These are phyloP conservation scores for Hanseniaspora mollemarum DNA, from an alignment of 805 yeast species.

Conservation along the genomic window DNA sequence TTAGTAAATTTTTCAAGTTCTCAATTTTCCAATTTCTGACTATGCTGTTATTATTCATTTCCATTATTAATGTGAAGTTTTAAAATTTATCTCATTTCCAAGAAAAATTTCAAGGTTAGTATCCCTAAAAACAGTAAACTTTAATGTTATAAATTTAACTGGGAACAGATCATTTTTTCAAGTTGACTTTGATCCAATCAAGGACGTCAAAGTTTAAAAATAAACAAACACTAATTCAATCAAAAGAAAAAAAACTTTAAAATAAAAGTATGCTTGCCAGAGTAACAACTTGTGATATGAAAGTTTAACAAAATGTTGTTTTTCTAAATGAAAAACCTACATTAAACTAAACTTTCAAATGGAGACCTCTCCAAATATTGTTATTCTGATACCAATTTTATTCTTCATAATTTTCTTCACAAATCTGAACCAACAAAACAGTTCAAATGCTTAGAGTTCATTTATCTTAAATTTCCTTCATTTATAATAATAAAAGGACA, in stretches of 20 bases:
- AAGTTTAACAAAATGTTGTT: not conserved
- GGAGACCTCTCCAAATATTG: constrained; percentile 16
- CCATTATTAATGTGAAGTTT: too few relatives aligned
- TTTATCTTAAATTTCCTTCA: not conserved
- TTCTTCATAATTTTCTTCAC: not conserved
- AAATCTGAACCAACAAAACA: not conserved
- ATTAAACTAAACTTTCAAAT: constrained; percentile 11
- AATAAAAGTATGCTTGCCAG: not conserved
- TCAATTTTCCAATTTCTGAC: too few relatives aligned
- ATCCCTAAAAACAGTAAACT: too few relatives aligned
- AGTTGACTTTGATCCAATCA: not conserved
- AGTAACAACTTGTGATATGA: not conserved
- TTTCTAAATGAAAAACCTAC: not conserved
- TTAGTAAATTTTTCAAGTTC: constrained; percentile 7
- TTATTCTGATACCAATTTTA: not conserved
- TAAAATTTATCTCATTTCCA: too few relatives aligned
- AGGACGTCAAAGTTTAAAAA: not conserved
- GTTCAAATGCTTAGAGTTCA: not conserved
- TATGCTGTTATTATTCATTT: too few relatives aligned
- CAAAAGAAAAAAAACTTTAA: not conserved
- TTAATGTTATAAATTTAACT: too few relatives aligned
- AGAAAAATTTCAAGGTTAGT: too few relatives aligned
- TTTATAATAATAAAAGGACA: not conserved
- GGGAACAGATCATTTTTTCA: not conserved
- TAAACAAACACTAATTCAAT: not conserved